A percentile compares a stretch with the other conserved stretches of the same genome.
Conservation (phyloP, 1,284 basidiomycete species). For the Phellopilus nigrolimitatus region DNA sequence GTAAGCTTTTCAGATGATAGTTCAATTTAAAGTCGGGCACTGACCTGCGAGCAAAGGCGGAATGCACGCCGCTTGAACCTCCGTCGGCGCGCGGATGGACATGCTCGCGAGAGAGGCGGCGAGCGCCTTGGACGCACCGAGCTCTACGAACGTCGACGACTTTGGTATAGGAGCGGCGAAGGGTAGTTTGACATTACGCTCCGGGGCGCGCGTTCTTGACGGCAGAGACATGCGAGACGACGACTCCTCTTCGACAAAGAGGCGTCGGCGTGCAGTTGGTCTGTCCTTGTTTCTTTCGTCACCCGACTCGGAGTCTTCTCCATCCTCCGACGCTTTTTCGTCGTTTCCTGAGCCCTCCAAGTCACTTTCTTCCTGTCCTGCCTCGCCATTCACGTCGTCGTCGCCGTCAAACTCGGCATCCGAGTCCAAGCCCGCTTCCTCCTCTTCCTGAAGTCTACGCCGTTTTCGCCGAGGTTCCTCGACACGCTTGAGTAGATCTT, state of each 20-base stretch:
- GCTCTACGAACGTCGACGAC: constrained; percentile 51
- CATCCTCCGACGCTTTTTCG: constrained; percentile 18
- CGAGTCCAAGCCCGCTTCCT: not conserved
- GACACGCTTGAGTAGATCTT: constrained; percentile 36
- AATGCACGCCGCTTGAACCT: constrained; percentile 88
- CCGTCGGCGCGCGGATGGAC: constrained; percentile 84
- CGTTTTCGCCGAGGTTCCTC: constrained; percentile 31
- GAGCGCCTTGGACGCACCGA: constrained; percentile 74
- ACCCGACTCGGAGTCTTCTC: no score
- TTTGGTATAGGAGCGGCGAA: constrained; percentile 16
- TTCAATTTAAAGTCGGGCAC: not conserved
- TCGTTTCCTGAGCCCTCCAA: constrained; percentile 10
- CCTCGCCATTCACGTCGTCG: constrained; percentile 25
- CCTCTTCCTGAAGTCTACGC: constrained; percentile 20
- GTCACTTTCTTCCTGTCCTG: constrained; percentile 17
- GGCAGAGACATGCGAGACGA: constrained; percentile 26
- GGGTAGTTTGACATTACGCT: constrained; percentile 18
- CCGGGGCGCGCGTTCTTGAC: not conserved
- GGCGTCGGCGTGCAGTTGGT: constrained; percentile 5
- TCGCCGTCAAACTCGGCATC: constrained; percentile 1
- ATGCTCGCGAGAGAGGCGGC: constrained; percentile 72
- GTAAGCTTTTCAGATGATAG: constrained; percentile 21
- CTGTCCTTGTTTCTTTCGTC: no score
- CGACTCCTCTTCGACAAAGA: constrained; percentile 15
- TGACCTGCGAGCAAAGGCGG: constrained; percentile 78